A percentile compares a stretch with the other conserved stretches of the same genome.
Evolutionary conservation across 495 filamentous ascomycete genomes (phyloP).

Genomic region (Gamarada debralockiae): DNA sequence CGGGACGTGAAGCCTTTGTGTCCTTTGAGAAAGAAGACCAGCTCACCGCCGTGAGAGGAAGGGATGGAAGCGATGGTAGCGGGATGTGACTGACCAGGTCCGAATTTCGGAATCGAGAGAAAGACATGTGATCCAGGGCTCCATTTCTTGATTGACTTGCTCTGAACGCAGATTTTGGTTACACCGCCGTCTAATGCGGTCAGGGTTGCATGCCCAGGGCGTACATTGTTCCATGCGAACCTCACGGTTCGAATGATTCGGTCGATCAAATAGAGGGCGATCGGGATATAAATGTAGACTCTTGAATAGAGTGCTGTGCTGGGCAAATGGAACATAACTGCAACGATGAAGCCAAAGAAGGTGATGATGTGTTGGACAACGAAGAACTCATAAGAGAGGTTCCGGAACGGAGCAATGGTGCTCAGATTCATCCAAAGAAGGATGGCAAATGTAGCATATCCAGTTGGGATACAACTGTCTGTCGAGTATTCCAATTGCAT

Average conservation of each 20-base stretch:
- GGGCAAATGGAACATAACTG: constrained; percentile 66
- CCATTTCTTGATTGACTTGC: constrained; percentile 62
- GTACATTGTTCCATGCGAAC: constrained; percentile 63
- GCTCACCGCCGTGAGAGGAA: constrained; percentile 48
- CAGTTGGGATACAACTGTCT: constrained; percentile 42
- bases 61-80: constrained; percentile 66
- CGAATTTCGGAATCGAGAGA: constrained; percentile 66
- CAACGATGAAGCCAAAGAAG: constrained; percentile 61
- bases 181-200: constrained; percentile 40
- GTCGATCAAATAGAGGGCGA: constrained; percentile 69
- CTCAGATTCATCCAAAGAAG: constrained; percentile 69
- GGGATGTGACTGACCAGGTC: constrained; percentile 70
- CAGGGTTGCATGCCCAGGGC: constrained; percentile 23
- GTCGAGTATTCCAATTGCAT: constrained; percentile 39
- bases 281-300: constrained; percentile 65
- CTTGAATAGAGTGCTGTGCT: constrained; percentile 38
- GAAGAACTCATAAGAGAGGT: constrained; percentile 75
- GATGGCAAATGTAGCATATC: constrained; percentile 69
- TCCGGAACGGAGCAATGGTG: constrained; percentile 66
- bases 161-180: constrained; percentile 49
- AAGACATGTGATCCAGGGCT: constrained; percentile 76
- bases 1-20: constrained; percentile 69
- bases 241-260: constrained; percentile 48
- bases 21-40: constrained; percentile 67
- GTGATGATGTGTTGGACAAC: constrained; percentile 77